These are phyloP conservation scores for Suhomyces wounanorum DNA, from an alignment of 1,139 yeast species.

Conservation along the genomic window DNA sequence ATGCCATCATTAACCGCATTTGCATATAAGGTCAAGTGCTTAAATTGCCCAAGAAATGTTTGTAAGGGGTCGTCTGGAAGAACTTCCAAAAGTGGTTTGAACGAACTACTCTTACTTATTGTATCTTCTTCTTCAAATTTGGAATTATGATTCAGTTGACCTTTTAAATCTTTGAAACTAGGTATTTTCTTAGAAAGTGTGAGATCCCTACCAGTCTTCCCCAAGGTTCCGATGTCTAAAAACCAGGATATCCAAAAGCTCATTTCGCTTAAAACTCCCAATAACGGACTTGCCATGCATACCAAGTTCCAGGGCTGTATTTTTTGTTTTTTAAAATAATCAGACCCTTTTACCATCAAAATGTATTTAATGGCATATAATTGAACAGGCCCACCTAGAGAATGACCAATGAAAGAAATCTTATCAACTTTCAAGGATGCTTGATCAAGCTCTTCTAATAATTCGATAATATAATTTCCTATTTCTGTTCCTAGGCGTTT, in stretches of 20 bases:
- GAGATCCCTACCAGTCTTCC: slow-evolving; percentile 31
- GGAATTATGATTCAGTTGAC: slow-evolving; percentile 9
- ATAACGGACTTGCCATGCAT: slow-evolving; percentile 28
- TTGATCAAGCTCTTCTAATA: slow-evolving; percentile 15
- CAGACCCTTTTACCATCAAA: slow-evolving; percentile 19
- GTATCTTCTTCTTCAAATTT: slow-evolving; percentile 3
- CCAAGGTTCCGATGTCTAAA: slow-evolving; percentile 29
- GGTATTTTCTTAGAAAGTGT: slow-evolving; percentile 26
- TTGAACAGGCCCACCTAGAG: slow-evolving; percentile 30
- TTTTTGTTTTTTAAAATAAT: slow-evolving; percentile 18
- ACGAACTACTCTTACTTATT: slow-evolving; percentile 12
- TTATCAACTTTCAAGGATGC: slow-evolving; percentile 15
- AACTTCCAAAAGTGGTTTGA: slow-evolving; percentile 25
- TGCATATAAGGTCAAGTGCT: slow-evolving; percentile 27
- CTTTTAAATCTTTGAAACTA: slow-evolving; percentile 13
- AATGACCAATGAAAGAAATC: slow-evolving; percentile 29
- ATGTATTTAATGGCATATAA: slow-evolving; percentile 27
- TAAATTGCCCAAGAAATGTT: slow-evolving; percentile 19
- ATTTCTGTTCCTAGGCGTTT: slow-evolving; percentile 23
- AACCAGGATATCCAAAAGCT: slow-evolving; percentile 27
- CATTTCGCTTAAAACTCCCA: slow-evolving; percentile 29
- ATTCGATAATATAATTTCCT: slow-evolving; percentile 19
- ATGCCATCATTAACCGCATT: slow-evolving; percentile 32
- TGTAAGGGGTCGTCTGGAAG: slow-evolving; percentile 30
- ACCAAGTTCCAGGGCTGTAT: slow-evolving; percentile 26